Evolutionary conservation across 2,329 filamentous ascomycete species (phyloP).

Genomic region (Colletotrichum phormii): DNA sequence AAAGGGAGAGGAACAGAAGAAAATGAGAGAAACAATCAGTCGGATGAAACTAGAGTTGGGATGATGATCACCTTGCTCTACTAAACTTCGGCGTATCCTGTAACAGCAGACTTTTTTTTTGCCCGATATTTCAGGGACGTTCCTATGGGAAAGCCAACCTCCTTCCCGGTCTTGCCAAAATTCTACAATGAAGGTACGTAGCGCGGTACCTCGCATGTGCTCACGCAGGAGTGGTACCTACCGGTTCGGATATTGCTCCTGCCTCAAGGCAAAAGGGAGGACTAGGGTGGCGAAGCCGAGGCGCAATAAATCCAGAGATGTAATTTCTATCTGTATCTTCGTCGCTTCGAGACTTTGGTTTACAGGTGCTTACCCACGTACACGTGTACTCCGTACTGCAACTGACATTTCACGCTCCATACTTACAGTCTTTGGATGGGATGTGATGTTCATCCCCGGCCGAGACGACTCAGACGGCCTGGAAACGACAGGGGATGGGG

Average conservation of each 20-base stretch:
- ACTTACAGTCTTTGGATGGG: neutral
- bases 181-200: constrained; percentile 3
- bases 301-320: constrained; percentile 3
- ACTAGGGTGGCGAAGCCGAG: constrained; percentile 32
- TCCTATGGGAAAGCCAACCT: constrained; percentile 29
- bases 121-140: constrained; percentile 9
- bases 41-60: constrained; percentile 5
- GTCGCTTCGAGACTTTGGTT: neutral
- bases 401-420: neutral
- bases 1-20: neutral
- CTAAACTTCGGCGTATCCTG: neutral
- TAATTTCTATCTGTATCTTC: too few relatives aligned
- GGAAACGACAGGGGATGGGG: constrained; percentile 17
- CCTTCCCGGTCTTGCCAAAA: neutral
- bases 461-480: constrained; percentile 25
- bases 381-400: neutral
- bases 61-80: constrained; percentile 8
- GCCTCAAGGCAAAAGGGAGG: neutral
- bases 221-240: neutral
- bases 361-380: neutral
- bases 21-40: neutral
- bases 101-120: neutral
- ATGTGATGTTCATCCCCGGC: neutral
- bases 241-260: constrained; percentile 4
- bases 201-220: constrained; percentile 11